Evolutionary conservation across 2,329 filamentous ascomycete genomes (phyloP).

Genomic region (Fusarium anguioides): DNA sequence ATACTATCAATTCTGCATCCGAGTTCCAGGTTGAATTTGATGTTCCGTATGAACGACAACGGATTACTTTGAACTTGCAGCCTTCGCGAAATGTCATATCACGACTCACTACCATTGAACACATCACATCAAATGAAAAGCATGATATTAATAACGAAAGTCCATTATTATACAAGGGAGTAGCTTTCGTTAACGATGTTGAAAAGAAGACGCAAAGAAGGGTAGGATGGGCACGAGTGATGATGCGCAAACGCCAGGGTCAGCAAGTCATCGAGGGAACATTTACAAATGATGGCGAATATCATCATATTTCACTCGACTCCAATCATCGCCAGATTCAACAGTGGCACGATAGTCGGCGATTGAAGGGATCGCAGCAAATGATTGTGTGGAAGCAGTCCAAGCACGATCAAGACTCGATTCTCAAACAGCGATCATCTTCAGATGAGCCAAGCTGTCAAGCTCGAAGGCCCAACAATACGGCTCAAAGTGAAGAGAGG

Average conservation of each 20-base stretch:
- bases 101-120: constrained; percentile 17
- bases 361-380: background rate
- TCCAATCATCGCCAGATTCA: constrained; percentile 21
- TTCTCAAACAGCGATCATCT: background rate
- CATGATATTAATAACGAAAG: background rate
- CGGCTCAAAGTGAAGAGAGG: background rate
- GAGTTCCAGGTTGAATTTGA: constrained; percentile 31
- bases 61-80: constrained; percentile 22
- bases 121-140: constrained; percentile 1
- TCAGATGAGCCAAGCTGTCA: constrained; percentile 8
- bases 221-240: constrained; percentile 30
- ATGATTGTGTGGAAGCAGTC: constrained; percentile 35
- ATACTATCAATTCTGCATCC: constrained; percentile 6
- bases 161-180: constrained; percentile 27
- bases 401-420: background rate
- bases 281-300: constrained; percentile 25
- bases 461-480: background rate
- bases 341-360: fast-evolving
- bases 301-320: constrained; percentile 30
- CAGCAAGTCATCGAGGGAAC: constrained; percentile 29
- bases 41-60: background rate
- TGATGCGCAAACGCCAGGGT: constrained; percentile 12
- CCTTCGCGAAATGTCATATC: constrained; percentile 28
- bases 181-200: background rate
- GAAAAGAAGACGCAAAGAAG: constrained; percentile 3